phyloP scores from a whole-genome alignment of 2,329 filamentous ascomycete genomes.

The Fusarium sp. region DNA sequence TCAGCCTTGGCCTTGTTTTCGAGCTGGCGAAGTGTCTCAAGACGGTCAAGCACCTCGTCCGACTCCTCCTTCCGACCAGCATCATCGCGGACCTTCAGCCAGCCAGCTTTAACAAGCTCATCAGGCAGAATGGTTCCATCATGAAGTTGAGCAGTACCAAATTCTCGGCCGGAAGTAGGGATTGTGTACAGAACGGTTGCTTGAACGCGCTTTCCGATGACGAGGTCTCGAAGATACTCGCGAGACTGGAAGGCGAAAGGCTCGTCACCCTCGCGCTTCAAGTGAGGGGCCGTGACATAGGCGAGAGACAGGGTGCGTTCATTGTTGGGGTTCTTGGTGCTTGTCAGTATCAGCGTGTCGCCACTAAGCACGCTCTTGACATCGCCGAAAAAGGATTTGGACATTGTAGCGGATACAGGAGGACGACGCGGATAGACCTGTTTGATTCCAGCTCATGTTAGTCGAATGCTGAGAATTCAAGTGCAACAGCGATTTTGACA shows the following conservation, averaged over 20 bases:
- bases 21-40: constrained; percentile 80
- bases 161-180: constrained; percentile 85
- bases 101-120: constrained; percentile 84
- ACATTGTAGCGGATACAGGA: constrained; percentile 51
- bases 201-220: constrained; percentile 86
- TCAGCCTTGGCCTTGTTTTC: constrained; percentile 82
- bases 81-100: constrained; percentile 93
- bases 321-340: constrained; percentile 79
- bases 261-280: constrained; percentile 91
- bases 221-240: constrained; percentile 85
- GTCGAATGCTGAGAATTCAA: constrained; percentile 3
- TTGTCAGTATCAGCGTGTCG: constrained; percentile 87
- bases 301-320: constrained; percentile 91
- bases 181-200: constrained; percentile 90
- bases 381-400: constrained; percentile 69
- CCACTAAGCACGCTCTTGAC: constrained; percentile 96
- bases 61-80: constrained; percentile 90
- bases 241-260: constrained; percentile 93
- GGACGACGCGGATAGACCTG: constrained; percentile 36
- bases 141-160: constrained; percentile 80
- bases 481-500: background rate
- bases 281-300: constrained; percentile 87
- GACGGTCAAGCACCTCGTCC: constrained; percentile 73
- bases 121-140: constrained; percentile 84
- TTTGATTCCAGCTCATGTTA: constrained; percentile 18